phyloP scores from a whole-genome alignment of 208 protist species.

The Acanthamoeba royreba region DNA sequence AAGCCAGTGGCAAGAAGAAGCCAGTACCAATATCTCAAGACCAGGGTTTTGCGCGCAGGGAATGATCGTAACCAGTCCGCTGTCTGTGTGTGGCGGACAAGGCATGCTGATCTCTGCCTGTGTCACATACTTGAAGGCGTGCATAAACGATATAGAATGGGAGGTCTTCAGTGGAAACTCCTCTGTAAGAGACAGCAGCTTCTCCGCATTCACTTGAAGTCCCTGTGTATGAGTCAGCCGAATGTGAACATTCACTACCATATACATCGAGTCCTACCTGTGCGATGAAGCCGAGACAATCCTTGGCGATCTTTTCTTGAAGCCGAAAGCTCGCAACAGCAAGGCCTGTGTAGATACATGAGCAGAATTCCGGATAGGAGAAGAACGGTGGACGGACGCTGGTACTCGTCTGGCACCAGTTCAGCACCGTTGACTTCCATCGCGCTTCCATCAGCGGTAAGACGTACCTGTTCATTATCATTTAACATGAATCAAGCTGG shows the following conservation, averaged over 20 bases:
- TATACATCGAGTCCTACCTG: neutral
- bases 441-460: neutral
- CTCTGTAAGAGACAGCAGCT: neutral
- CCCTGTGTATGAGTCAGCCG: neutral
- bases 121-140: neutral
- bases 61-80: neutral
- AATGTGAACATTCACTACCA: neutral
- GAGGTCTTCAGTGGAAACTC: neutral
- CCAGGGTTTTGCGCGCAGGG: neutral
- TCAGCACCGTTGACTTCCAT: neutral
- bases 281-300: neutral
- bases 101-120: neutral
- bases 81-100: neutral
- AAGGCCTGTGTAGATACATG: neutral
- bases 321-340: neutral
- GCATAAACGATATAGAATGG: neutral
- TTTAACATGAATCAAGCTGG: neutral
- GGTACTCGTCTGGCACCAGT: neutral
- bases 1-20: neutral
- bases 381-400: neutral
- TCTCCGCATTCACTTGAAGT: neutral
- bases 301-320: neutral
- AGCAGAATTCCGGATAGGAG: too few relatives aligned
- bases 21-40: neutral
- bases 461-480: neutral